A percentile compares a stretch with the other conserved stretches of the same genome.
Conservation (phyloP, 2,329 filamentous ascomycete genomes). For the Diplodia intermedia region DNA sequence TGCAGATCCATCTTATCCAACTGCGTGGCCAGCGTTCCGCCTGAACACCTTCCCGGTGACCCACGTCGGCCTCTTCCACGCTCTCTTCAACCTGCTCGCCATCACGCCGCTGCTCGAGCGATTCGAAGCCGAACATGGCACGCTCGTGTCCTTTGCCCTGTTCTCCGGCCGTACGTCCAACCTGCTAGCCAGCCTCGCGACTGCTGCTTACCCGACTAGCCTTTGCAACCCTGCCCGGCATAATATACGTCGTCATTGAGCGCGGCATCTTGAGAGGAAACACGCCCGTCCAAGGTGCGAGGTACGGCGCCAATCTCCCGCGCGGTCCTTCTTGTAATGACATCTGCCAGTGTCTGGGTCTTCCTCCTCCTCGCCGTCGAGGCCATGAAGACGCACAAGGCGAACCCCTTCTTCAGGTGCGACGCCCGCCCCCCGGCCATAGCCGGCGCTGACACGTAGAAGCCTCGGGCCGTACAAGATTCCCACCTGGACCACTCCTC, state of each 20-base stretch:
- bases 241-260: conserved; percentile 81
- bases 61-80: conserved; percentile 81
- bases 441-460: conserved; percentile 34
- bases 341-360: conserved; percentile 76
- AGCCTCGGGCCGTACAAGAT: conserved; percentile 71
- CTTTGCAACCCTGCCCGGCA: conserved; percentile 70
- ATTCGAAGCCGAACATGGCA: conserved; percentile 92
- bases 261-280: conserved; percentile 73
- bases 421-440: conserved; percentile 45
- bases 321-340: conserved; percentile 10
- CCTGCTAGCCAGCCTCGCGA: not conserved
- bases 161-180: conserved; percentile 84
- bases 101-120: conserved; percentile 88
- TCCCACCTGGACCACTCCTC: conserved; percentile 88
- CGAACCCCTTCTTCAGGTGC: conserved; percentile 77
- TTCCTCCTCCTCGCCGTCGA: conserved; percentile 87
- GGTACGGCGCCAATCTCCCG: conserved; percentile 59
- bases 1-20: conserved; percentile 16
- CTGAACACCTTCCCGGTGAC: conserved; percentile 91
- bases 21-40: conserved; percentile 74
- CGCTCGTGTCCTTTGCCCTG: conserved; percentile 81
- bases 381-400: conserved; percentile 81
- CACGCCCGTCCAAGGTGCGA: conserved; percentile 79
- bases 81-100: conserved; percentile 78
- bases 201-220: conserved; percentile 43